Base-by-base conservation (phyloP, 306 rosid species). In the Inga laurina region DNA sequence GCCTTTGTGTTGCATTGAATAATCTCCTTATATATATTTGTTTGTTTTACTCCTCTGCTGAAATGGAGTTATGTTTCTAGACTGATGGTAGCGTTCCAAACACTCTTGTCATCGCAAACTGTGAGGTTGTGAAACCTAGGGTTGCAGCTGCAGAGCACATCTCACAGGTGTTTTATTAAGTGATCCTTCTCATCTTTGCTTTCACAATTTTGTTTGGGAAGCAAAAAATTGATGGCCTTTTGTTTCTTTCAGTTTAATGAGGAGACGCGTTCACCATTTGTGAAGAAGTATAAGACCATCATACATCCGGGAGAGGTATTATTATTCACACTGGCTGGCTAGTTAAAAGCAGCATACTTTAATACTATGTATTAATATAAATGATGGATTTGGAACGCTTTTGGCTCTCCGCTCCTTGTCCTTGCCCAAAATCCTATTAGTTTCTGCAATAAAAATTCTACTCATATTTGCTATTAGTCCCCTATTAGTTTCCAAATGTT, bases 61-160 rank as follows among this genome's bases (percentile, higher is more conserved):
- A 48, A 15, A 64, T 65, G n/a, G 0, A 56, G 21, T 49, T 35
- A 34, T 57, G 69, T 80, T 72, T 8, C n/a, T 86, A 97, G 99
- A 97, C 99, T 67, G 99, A 97, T 86, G 99, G 99, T 0, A 97
- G 97, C 30, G 99, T 97, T 79, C 99, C 99, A 48, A 97, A 97
- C 85, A 97, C 99, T 13, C 88, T 97, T 87, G 99, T 97, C 75
- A 97, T 97, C 75, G 99, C 99, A 5, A 94, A 97, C 78, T 97
- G 99, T 75, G 99, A 97, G 88, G 97, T 97, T 81, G 99, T 97
- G 79, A 97, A 92, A 79, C 92, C 94, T 12, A 97, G 99, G 90
- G 99, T 97, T 86, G 99, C 99, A 13, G 99, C 99, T 37, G 99
- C 99, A 0, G 99, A 97, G 86, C 98, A 97, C 84, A 97, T 97